Evolutionary conservation across 2,329 filamentous ascomycete genomes (phyloP).

Genomic region (Dactylellina haptotyla): DNA sequence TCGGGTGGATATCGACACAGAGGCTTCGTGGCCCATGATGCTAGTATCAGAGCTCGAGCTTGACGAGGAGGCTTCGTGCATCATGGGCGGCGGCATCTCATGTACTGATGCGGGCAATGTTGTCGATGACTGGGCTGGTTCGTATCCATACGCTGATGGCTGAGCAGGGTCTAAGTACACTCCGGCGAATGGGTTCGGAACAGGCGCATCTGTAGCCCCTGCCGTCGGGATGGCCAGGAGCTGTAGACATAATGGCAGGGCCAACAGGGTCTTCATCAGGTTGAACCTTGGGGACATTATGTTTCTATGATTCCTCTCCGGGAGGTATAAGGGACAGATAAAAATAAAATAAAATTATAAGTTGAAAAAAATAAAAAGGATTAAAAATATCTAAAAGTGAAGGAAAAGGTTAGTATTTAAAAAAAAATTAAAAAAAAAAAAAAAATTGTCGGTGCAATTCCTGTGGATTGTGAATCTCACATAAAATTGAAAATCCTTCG

Average conservation of each 20-base stretch:
- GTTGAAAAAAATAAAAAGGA: neutral
- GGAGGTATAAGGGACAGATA: constrained; percentile 30
- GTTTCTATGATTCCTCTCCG: constrained; percentile 38
- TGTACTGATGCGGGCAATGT: constrained; percentile 8
- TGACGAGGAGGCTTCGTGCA: constrained; percentile 6
- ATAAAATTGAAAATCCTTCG: constrained; percentile 18
- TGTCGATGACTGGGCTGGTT: constrained; percentile 21
- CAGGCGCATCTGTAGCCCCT: constrained; percentile 16
- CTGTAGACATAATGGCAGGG: constrained; percentile 43
- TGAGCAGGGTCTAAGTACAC: constrained; percentile 11
- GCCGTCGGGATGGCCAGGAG: constrained; percentile 32
- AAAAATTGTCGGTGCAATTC: neutral
- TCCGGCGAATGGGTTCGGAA: constrained; percentile 15
- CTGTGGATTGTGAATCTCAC: constrained; percentile 6
- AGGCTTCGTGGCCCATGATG: constrained; percentile 14
- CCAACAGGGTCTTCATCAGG: constrained; percentile 37
- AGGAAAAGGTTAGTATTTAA: neutral
- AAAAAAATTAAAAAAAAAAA: neutral
- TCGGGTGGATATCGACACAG: constrained; percentile 35
- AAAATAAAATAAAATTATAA: constrained; percentile 8
- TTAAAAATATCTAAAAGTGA: neutral
- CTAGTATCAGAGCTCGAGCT: neutral
- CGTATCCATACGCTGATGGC: constrained; percentile 33
- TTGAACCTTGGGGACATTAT: constrained; percentile 30
- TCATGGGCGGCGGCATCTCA: constrained; percentile 37